Base-by-base conservation (phyloP, 352 stramenopile genomes). In the Pythium insidiosum region DNA sequence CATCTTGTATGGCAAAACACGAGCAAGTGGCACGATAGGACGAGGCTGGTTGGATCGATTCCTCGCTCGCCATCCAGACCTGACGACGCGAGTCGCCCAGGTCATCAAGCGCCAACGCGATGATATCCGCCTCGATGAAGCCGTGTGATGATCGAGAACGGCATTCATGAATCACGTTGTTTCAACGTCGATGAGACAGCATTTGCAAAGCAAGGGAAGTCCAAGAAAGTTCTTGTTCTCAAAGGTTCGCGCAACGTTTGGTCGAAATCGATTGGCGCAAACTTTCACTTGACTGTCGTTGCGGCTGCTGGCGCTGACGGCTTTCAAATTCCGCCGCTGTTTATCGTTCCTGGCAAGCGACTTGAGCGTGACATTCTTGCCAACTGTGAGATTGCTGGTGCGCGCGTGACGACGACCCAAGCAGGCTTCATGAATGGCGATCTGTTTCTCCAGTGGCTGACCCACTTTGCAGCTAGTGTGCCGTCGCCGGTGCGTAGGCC, bases 151-250 rank as follows among this genome's bases (percentile, higher is more conserved):
- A 42, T 54, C 21, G 24, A 41, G 26, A 42, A 34, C 7, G 38
- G 38, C 13, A 11, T 42, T 11, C 16, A 23, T 25, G 2, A 38
- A 5, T 19, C 42, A 3, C 30, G 47, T 9, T 28, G 48, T 24
- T 56, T 37, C 34, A 47, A 46, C 28, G 41, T 56, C 15, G 48
- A 56, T 25, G 37, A 47, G 46, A 53, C 46, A 9, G 31, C 36
- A 9, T 46, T 56, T 40, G 41, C 45, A 19, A 25, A 45, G 25
- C 43, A 50, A 19, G 20, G 15, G 6, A 46, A 53, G 46, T 34
- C 37, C 1, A 36, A 23, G 38, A 53, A 53, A 31, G 46, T 47
- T 5, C 15, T 53, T 22, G 46, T 38, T 7, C 21, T 44, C 19
- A 40, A 36, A n/a, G 46, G 46, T 4, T 46, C 46, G 13, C 15